phyloP scores from a whole-genome alignment of 441 rosid genomes.

The Erodium trifolium region DNA sequence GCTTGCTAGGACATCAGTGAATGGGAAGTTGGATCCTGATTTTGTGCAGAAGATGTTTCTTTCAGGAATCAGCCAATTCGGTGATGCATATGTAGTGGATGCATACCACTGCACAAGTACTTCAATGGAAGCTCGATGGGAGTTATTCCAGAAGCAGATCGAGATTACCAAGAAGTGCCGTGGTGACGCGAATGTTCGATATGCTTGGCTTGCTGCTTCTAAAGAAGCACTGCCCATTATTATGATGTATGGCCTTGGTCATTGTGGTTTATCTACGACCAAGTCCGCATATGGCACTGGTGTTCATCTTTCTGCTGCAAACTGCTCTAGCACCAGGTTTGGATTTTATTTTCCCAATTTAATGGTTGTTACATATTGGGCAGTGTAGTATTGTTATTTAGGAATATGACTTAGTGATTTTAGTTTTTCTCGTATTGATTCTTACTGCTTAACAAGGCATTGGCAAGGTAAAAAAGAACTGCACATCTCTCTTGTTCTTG shows the following conservation, averaged over 20 bases:
- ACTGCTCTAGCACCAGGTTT: slow-evolving; percentile 57
- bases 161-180: slow-evolving; percentile 58
- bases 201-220: slow-evolving; percentile 86
- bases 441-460: not conserved
- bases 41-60: slow-evolving; percentile 45
- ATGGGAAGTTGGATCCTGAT: slow-evolving; percentile 17
- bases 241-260: slow-evolving; percentile 55
- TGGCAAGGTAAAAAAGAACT: not conserved
- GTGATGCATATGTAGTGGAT: slow-evolving; percentile 38
- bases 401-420: not conserved
- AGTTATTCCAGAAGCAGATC: slow-evolving; percentile 67
- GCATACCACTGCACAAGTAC: slow-evolving; percentile 38
- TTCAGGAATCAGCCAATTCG: slow-evolving; percentile 36
- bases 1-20: too few species aligned
- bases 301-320: slow-evolving; percentile 63
- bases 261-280: slow-evolving; percentile 42
- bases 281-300: slow-evolving; percentile 64
- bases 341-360: slow-evolving; percentile 9
- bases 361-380: slow-evolving; percentile 1
- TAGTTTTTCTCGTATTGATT: not conserved
- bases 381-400: not conserved
- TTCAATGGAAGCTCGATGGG: slow-evolving; percentile 42
- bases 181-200: slow-evolving; percentile 68
- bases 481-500: not conserved
- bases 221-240: slow-evolving; percentile 37